These are phyloP conservation scores for Wickerhamiella qilinensis DNA, from an alignment of 805 yeast genomes.

Conservation along the genomic window DNA sequence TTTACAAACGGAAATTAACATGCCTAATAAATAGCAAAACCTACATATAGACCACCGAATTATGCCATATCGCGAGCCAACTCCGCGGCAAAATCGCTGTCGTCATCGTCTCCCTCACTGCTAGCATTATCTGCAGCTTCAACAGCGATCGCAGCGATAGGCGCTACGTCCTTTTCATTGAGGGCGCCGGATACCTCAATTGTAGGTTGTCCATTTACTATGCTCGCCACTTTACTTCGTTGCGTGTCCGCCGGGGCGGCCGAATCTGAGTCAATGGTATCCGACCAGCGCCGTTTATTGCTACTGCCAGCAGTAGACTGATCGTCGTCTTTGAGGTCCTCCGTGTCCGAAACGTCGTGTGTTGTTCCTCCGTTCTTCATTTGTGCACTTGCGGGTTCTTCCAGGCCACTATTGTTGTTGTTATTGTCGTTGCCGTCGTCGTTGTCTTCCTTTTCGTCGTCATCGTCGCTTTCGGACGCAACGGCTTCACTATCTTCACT, in stretches of 20 bases:
- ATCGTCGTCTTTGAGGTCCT: neutral
- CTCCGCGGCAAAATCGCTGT: slow-evolving; percentile 17
- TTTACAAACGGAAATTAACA: too few species aligned
- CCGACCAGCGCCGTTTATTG: neutral
- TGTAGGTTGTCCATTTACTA: too few species aligned
- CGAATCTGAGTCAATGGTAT: neutral
- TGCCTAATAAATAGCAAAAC: too few species aligned
- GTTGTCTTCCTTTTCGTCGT: slow-evolving; percentile 2
- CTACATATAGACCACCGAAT: too few species aligned
- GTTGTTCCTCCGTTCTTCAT: slow-evolving; percentile 1
- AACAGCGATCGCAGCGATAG: too few species aligned
- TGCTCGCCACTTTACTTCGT: slow-evolving; percentile 1
- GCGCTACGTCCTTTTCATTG: too few species aligned
- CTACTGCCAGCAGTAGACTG: neutral
- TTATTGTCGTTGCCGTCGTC: neutral
- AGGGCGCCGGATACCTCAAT: too few species aligned
- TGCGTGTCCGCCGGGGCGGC: neutral
- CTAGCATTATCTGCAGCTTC: slow-evolving; percentile 6
- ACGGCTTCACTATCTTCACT: slow-evolving; percentile 18
- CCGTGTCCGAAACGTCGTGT: neutral
- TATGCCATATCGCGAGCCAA: slow-evolving; percentile 7
- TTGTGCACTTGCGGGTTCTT: neutral
- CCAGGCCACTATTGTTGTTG: neutral
- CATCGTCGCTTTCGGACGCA: slow-evolving; percentile 1
- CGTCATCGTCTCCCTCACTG: slow-evolving; percentile 14